Percentiles rank a stretch among this genome's conserved stretches.
Evolutionary conservation across 345 rosid species (phyloP).

Genomic region (Eucalyptus microcorys): DNA sequence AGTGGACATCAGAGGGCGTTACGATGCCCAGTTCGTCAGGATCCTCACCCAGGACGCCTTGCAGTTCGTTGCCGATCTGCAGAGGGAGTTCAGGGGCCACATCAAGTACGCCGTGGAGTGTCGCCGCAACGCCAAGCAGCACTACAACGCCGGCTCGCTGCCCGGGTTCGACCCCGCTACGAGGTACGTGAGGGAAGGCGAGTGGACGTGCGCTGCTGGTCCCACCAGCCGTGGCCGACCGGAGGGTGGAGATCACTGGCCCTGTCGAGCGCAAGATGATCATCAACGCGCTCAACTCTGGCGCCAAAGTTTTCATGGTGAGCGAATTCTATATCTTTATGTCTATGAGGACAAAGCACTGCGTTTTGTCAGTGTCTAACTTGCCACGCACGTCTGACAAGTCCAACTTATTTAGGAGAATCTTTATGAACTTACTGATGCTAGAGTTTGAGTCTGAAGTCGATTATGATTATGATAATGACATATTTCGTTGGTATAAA

Average conservation of each 20-base stretch:
- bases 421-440: background rate
- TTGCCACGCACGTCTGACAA: background rate
- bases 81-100: conserved; percentile 57
- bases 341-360: background rate
- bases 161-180: conserved; percentile 87
- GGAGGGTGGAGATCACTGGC: conserved; percentile 85
- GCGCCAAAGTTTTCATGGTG: conserved; percentile 95
- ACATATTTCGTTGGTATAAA: background rate
- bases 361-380: background rate
- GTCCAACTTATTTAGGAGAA: background rate
- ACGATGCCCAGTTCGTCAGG: conserved; percentile 46
- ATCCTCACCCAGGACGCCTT: conserved; percentile 66
- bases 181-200: conserved; percentile 50
- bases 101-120: conserved; percentile 74
- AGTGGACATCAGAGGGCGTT: conserved; percentile 70
- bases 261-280: conserved; percentile 94
- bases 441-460: background rate
- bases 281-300: conserved; percentile 93
- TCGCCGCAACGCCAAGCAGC: conserved; percentile 46
- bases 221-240: conserved; percentile 65
- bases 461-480: background rate
- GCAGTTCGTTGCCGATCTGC: conserved; percentile 70
- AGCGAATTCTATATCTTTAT: background rate
- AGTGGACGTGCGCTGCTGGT: conserved; percentile 64
- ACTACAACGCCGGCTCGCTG: conserved; percentile 38